Conservation (phyloP, 345 rosid genomes). For the Triadica sebifera region DNA sequence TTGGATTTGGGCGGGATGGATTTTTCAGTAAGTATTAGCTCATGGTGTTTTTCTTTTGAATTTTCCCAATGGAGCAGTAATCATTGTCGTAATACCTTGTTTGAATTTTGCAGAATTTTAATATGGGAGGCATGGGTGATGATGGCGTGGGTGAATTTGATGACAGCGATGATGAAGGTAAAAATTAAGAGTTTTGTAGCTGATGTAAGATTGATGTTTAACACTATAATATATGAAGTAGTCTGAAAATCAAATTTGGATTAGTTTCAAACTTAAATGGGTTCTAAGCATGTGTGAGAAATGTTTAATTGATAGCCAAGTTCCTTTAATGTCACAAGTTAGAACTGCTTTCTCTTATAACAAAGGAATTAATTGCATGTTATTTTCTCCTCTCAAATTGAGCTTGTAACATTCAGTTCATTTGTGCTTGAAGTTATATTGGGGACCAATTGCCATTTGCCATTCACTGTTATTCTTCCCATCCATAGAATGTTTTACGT, state of each 20-base stretch:
- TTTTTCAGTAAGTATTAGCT: slow-evolving; percentile 50
- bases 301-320: not conserved
- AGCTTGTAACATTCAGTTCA: too few species aligned
- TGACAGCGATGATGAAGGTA: slow-evolving; percentile 93
- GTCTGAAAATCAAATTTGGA: not conserved
- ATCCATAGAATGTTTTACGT: not conserved
- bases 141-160: slow-evolving; percentile 67
- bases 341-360: not conserved
- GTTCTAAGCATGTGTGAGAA: not conserved
- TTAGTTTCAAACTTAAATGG: not conserved
- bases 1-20: slow-evolving; percentile 73
- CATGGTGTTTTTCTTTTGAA: not conserved
- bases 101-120: slow-evolving; percentile 35
- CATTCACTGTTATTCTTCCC: not conserved
- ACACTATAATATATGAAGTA: too few species aligned
- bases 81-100: not conserved
- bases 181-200: not conserved
- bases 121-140: slow-evolving; percentile 38
- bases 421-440: not conserved
- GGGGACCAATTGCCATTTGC: not conserved
- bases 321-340: not conserved
- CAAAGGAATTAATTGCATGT: too few species aligned
- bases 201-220: not conserved
- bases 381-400: not conserved
- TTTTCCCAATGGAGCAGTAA: not conserved